Evolutionary conservation across 768 basidiomycete species (phyloP).

Genomic region (Amanita thiersii): DNA sequence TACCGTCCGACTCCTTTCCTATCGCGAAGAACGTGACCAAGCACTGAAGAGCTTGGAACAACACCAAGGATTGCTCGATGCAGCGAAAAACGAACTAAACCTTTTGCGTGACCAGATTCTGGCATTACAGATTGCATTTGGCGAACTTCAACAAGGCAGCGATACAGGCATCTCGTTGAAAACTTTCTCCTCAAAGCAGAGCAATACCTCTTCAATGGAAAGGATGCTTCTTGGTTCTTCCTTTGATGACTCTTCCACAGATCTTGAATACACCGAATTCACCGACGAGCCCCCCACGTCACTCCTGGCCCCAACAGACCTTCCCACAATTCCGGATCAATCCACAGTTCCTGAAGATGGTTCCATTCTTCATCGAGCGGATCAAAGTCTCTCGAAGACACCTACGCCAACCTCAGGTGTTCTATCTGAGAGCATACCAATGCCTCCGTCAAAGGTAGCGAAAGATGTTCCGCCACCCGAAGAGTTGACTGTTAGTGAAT

Average conservation of each 20-base stretch:
- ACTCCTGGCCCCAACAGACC: neutral
- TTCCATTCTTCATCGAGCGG: neutral
- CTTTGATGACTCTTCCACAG: too few relatives aligned
- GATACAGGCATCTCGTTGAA: neutral
- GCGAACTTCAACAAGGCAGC: neutral
- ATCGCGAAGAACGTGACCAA: constrained; percentile 2
- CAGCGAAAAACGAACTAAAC: constrained; percentile 1
- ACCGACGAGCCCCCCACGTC: neutral
- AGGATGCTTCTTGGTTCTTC: constrained; percentile 1
- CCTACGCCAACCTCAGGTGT: neutral
- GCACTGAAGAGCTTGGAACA: neutral
- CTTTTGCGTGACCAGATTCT: constrained; percentile 1
- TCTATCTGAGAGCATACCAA: neutral
- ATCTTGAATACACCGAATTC: neutral
- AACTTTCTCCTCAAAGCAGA: neutral
- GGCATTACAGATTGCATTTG: neutral
- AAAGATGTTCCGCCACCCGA: too few relatives aligned
- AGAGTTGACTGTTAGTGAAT: too few relatives aligned
- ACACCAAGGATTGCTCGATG: constrained; percentile 1
- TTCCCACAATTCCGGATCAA: constrained; percentile 35
- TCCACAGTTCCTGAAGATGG: constrained; percentile 26
- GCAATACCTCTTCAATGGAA: neutral
- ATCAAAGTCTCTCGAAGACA: neutral
- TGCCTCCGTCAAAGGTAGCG: neutral
- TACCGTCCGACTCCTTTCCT: neutral